These are phyloP conservation scores for Coix lacrymajobi DNA, from an alignment of 176 grass and related monocot species.

Conservation along the genomic window DNA sequence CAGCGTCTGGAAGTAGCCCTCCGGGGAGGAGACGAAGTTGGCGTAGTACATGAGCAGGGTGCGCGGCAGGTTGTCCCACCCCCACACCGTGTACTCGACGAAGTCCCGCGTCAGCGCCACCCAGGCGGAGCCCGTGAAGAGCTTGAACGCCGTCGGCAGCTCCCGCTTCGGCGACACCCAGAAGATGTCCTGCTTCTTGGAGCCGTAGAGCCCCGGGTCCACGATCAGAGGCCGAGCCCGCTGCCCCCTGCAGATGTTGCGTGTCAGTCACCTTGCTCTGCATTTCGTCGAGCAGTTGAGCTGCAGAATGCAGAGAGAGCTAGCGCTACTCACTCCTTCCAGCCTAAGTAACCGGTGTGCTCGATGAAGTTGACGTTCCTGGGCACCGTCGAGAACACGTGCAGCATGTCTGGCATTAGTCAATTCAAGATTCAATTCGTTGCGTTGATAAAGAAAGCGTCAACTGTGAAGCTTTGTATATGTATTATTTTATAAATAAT, in stretches of 20 bases:
- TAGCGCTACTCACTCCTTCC: constrained; percentile 65
- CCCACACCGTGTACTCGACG: constrained; percentile 80
- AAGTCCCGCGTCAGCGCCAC: constrained; percentile 62
- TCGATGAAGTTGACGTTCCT: constrained; percentile 84
- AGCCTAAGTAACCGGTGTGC: constrained; percentile 74
- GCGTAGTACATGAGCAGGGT: constrained; percentile 98
- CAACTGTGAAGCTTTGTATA: not conserved
- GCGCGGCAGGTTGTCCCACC: constrained; percentile 96
- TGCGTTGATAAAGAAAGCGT: not conserved
- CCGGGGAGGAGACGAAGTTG: constrained; percentile 91
- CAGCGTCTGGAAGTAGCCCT: constrained; percentile 97
- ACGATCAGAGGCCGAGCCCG: constrained; percentile 63
- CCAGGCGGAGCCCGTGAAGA: constrained; percentile 94
- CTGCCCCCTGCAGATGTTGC: constrained; percentile 29
- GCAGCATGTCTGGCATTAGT: constrained; percentile 51
- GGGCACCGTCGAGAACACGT: constrained; percentile 62
- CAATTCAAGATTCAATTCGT: not conserved
- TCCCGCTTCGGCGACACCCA: constrained; percentile 43
- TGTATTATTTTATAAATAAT: not conserved
- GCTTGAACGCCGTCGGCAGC: constrained; percentile 74
- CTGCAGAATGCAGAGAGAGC: not conserved
- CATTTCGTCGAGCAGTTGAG: not conserved
- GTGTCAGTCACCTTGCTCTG: not conserved
- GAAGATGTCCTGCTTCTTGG: constrained; percentile 71
- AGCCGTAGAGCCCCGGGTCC: constrained; percentile 69